Evolutionary conservation across 108 stramenopile species (phyloP).

Genomic region (Skeletonema marinoi): DNA sequence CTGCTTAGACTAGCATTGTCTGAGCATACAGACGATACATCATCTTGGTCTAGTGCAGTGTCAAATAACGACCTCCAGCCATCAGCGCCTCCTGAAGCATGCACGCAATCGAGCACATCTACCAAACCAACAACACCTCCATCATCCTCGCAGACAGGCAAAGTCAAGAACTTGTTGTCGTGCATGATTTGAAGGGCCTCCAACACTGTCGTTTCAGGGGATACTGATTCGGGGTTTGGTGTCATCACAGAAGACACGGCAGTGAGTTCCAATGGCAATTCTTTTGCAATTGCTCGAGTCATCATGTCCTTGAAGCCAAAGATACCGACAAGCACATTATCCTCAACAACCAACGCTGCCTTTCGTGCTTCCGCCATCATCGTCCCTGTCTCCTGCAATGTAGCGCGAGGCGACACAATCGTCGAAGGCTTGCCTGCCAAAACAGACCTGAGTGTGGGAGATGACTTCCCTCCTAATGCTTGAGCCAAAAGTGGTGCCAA

Average conservation of each 20-base stretch:
- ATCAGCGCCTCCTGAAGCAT: constrained; percentile 82
- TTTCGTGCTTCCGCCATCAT: constrained; percentile 87
- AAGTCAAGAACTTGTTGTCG: constrained; percentile 91
- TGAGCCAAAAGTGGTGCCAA: constrained; percentile 73
- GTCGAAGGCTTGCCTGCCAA: constrained; percentile 73
- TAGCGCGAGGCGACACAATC: constrained; percentile 68
- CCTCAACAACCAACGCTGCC: constrained; percentile 83
- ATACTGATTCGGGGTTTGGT: constrained; percentile 87
- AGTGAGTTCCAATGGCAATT: constrained; percentile 73
- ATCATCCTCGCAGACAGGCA: constrained; percentile 86
- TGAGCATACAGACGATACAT: constrained; percentile 34
- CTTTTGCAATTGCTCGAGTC: constrained; percentile 87
- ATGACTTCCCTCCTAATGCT: constrained; percentile 66
- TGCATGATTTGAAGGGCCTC: constrained; percentile 94
- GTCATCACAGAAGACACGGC: constrained; percentile 87
- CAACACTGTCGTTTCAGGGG: constrained; percentile 86
- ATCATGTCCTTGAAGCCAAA: constrained; percentile 96
- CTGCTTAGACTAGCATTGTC: constrained; percentile 43
- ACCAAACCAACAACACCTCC: constrained; percentile 91
- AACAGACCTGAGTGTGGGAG: constrained; percentile 71
- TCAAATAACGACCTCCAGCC: constrained; percentile 38
- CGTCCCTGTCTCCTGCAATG: constrained; percentile 69
- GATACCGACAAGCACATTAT: constrained; percentile 86
- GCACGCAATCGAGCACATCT: constrained; percentile 94
- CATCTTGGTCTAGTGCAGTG: constrained; percentile 40